A percentile compares a stretch with the other conserved stretches of the same genome.
These are phyloP conservation scores for Selenicereus undatus DNA, from an alignment of 148 eudicot species.

Conservation along the genomic window DNA sequence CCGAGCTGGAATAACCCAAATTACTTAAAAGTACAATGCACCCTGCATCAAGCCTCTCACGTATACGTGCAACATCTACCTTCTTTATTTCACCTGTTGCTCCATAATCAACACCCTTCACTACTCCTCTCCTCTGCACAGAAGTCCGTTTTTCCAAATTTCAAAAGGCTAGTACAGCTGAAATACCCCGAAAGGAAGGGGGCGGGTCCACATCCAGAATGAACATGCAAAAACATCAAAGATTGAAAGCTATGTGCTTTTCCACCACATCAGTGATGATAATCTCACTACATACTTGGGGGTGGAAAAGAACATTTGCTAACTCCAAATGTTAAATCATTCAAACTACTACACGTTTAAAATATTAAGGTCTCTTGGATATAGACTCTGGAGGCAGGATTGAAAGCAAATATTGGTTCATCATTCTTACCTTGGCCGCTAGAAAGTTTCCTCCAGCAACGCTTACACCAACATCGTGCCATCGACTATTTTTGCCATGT, in stretches of 20 bases:
- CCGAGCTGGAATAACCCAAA: conserved; percentile 95
- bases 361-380: neutral
- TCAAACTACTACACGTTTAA: neutral
- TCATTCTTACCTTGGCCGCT: conserved; percentile 73
- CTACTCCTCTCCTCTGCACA: conserved; percentile 80
- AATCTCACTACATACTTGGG: neutral
- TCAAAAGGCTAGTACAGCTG: neutral
- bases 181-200: neutral
- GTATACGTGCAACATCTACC: conserved; percentile 73
- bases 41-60: conserved; percentile 89
- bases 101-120: conserved; percentile 88
- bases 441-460: conserved; percentile 97
- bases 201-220: neutral
- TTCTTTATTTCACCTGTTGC: conserved; percentile 96
- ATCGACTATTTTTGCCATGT: conserved; percentile 83
- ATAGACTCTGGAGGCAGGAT: neutral
- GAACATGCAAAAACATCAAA: neutral
- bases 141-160: neutral
- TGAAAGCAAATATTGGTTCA: neutral
- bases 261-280: neutral
- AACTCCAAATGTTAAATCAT: too few species aligned
- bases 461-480: conserved; percentile 86
- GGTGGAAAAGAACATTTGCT: too few species aligned
- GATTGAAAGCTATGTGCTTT: neutral
- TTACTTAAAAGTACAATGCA: conserved; percentile 79